Evolutionary conservation across 2,329 filamentous ascomycete genomes (phyloP).

Genomic region (Sclerotinia nivalis): DNA sequence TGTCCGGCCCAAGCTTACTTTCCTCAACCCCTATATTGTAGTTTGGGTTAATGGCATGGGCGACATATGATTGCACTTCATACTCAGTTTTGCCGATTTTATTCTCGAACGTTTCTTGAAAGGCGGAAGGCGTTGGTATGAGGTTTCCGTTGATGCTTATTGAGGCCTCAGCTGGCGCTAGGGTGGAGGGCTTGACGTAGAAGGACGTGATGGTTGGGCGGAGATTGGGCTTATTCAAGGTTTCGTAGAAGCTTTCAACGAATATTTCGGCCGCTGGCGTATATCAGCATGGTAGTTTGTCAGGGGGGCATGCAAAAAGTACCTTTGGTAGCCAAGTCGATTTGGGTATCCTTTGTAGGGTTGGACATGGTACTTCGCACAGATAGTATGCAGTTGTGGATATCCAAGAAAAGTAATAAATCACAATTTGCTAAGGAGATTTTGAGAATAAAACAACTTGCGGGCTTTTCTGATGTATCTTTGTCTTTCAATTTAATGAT

Average conservation of each 20-base stretch:
- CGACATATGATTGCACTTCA: conserved; percentile 74
- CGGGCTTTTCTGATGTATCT: background rate
- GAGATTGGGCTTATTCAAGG: conserved; percentile 61
- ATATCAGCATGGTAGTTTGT: conserved; percentile 16
- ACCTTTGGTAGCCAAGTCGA: conserved; percentile 43
- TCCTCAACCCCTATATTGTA: conserved; percentile 60
- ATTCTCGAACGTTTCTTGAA: conserved; percentile 67
- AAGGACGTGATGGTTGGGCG: conserved; percentile 58
- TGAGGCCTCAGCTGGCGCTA: conserved; percentile 59
- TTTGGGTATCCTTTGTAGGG: conserved; percentile 50
- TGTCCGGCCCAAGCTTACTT: conserved; percentile 44
- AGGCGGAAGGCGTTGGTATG: conserved; percentile 61
- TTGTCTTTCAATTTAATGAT: conserved; percentile 2
- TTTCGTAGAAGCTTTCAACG: conserved; percentile 71
- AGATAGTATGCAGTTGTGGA: background rate
- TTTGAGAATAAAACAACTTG: background rate
- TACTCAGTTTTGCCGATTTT: conserved; percentile 64
- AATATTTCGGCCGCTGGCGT: conserved; percentile 68
- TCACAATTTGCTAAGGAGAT: background rate
- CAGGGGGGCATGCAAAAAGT: background rate
- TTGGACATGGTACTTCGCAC: conserved; percentile 40
- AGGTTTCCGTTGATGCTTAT: conserved; percentile 80
- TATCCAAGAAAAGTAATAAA: background rate
- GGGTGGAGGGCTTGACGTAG: conserved; percentile 63
- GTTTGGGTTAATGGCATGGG: conserved; percentile 72